A percentile compares a stretch with the other conserved stretches of the same genome.
Evolutionary conservation across 2,329 filamentous ascomycete species (phyloP).

Genomic region (Pyrenophora seminiperda): DNA sequence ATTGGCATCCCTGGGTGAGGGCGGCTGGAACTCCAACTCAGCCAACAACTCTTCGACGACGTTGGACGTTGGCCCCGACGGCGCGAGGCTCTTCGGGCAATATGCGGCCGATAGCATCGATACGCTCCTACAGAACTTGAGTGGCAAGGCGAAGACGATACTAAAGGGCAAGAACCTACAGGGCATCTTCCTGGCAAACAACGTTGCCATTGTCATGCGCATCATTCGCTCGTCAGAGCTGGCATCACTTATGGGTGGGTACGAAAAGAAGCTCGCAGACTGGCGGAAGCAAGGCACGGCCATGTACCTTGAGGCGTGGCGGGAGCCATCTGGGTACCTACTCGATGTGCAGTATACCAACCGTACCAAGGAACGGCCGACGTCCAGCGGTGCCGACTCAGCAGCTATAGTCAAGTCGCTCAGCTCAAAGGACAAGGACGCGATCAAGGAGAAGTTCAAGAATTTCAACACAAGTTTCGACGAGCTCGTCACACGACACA

Average conservation of each 20-base stretch:
- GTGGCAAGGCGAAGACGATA: slow-evolving; percentile 72
- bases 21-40: slow-evolving; percentile 71
- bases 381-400: slow-evolving; percentile 71
- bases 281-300: slow-evolving; percentile 87
- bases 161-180: slow-evolving; percentile 76
- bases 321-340: slow-evolving; percentile 81
- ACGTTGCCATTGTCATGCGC: slow-evolving; percentile 80
- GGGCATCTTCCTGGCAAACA: slow-evolving; percentile 91
- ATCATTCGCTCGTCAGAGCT: slow-evolving; percentile 84
- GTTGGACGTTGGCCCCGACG: slow-evolving; percentile 85
- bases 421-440: slow-evolving; percentile 89
- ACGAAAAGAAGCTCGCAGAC: slow-evolving; percentile 72
- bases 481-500: slow-evolving; percentile 82
- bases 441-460: slow-evolving; percentile 94
- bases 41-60: slow-evolving; percentile 67
- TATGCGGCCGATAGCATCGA: slow-evolving; percentile 92
- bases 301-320: slow-evolving; percentile 85
- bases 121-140: slow-evolving; percentile 73
- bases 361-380: slow-evolving; percentile 66
- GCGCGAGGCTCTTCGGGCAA: slow-evolving; percentile 82
- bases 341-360: slow-evolving; percentile 92
- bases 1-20: slow-evolving; percentile 88
- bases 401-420: slow-evolving; percentile 82
- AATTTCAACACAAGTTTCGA: slow-evolving; percentile 91
- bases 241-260: slow-evolving; percentile 66